Evolutionary conservation across 495 filamentous ascomycete genomes (phyloP).

Genomic region (Melanomma pulvis-pyrius): DNA sequence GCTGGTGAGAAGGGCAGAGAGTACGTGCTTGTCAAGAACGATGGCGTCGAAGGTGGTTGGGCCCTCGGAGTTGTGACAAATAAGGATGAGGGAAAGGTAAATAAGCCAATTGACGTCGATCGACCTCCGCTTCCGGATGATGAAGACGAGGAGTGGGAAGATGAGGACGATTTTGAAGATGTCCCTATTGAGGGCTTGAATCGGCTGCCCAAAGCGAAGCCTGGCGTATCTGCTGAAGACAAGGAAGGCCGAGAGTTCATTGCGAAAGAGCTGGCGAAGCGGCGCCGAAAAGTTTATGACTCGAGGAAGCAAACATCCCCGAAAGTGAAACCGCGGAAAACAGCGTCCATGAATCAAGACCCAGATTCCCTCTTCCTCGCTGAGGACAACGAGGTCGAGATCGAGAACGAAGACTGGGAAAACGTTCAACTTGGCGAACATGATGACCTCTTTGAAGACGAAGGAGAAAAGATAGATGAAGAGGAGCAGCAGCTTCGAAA

Average conservation of each 20-base stretch:
- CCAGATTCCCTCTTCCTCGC: constrained; percentile 69
- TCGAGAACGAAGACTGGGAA: constrained; percentile 43
- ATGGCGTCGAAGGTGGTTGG: constrained; percentile 95
- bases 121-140: constrained; percentile 56
- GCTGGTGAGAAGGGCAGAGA: constrained; percentile 89
- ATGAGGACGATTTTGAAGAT: constrained; percentile 84
- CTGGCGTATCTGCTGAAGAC: constrained; percentile 12
- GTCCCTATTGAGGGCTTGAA: constrained; percentile 94
- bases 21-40: constrained; percentile 95
- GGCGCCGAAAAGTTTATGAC: constrained; percentile 52
- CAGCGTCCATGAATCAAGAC: constrained; percentile 29
- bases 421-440: constrained; percentile 31
- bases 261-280: constrained; percentile 49
- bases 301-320: constrained; percentile 36
- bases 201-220: constrained; percentile 67
- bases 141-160: constrained; percentile 63
- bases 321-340: constrained; percentile 26
- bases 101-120: constrained; percentile 90
- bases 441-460: constrained; percentile 50
- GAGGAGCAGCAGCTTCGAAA: constrained; percentile 78
- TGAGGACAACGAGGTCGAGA: constrained; percentile 48
- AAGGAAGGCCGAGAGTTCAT: constrained; percentile 31
- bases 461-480: constrained; percentile 7
- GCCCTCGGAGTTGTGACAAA: constrained; percentile 87
- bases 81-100: constrained; percentile 70